Evolutionary conservation across 2,329 filamentous ascomycete genomes (phyloP).

Genomic region (Aspergillus fijiensis): DNA sequence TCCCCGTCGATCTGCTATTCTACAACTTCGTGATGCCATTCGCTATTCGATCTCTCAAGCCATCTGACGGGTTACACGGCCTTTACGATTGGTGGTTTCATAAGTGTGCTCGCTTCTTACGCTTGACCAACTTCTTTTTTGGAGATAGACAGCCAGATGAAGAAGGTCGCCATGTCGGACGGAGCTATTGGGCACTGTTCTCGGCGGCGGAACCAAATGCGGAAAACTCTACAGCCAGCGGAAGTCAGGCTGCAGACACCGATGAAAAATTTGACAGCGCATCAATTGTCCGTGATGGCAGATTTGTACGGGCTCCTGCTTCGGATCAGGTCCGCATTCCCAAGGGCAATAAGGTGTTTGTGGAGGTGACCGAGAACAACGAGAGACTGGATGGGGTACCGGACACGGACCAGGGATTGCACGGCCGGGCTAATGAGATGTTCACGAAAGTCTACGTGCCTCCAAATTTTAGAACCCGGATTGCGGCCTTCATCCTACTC

Average conservation of each 20-base stretch:
- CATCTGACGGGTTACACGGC: constrained; percentile 75
- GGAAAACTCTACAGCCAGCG: constrained; percentile 35
- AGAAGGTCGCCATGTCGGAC: constrained; percentile 66
- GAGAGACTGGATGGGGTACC: constrained; percentile 61
- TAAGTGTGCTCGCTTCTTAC: constrained; percentile 73
- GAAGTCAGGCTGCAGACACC: constrained; percentile 29
- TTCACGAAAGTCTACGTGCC: constrained; percentile 79
- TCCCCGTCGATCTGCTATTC: constrained; percentile 88
- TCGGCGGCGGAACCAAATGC: constrained; percentile 40
- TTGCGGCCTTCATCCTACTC: constrained; percentile 80
- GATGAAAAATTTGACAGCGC: constrained; percentile 45
- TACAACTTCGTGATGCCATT: constrained; percentile 96
- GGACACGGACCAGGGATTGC: constrained; percentile 56
- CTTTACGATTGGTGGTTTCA: constrained; percentile 98
- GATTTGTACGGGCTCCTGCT: constrained; percentile 86
- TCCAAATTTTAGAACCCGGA: constrained; percentile 75
- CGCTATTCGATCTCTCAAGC: constrained; percentile 78
- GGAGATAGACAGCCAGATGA: constrained; percentile 78
- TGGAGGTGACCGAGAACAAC: constrained; percentile 70
- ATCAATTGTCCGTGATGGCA: constrained; percentile 68
- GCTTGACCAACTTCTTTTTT: constrained; percentile 91
- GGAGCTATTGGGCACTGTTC: constrained; percentile 54
- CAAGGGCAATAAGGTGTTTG: constrained; percentile 77
- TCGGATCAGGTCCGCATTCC: constrained; percentile 94
- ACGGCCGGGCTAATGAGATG: constrained; percentile 59